A percentile compares a stretch with the other conserved stretches of the same genome.
Evolutionary conservation across 345 rosid genomes (phyloP).

Genomic region (Lenwebbia sp.): DNA sequence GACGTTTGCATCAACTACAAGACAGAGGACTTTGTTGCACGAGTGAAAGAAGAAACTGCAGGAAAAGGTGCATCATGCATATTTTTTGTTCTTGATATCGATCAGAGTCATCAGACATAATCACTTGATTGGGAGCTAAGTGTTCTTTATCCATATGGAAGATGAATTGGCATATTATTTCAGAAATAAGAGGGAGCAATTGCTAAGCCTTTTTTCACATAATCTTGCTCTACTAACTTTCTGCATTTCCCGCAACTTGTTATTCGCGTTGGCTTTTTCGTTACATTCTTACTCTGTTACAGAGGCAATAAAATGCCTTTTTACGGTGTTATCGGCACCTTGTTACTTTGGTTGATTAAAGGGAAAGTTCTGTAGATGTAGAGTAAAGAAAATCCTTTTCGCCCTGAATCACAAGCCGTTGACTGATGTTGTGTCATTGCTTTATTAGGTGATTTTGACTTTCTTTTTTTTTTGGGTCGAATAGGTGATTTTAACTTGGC

Average conservation of each 20-base stretch:
- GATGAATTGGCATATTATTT: background rate
- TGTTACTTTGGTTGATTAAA: background rate
- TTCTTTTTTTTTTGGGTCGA: too few relatives aligned
- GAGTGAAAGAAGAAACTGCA: constrained; percentile 68
- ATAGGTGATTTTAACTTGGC: background rate
- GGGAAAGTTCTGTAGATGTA: background rate
- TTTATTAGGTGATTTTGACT: background rate
- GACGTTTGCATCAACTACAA: constrained; percentile 88
- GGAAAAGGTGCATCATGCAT: constrained; percentile 51
- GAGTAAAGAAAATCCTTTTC: background rate
- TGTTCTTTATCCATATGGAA: background rate
- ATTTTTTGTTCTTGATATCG: background rate
- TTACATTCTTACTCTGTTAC: background rate
- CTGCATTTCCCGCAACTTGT: background rate
- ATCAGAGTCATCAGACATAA: background rate
- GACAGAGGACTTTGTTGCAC: constrained; percentile 77
- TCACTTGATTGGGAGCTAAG: background rate
- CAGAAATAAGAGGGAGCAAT: background rate
- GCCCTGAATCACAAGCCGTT: background rate
- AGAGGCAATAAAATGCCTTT: background rate
- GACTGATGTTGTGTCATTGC: background rate
- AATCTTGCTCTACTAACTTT: background rate
- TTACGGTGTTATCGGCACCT: background rate
- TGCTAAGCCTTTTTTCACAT: background rate
- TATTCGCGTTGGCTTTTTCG: background rate